Evolutionary conservation across 805 yeast genomes (phyloP), one percentile per base, ranked within the genome.

Genomic region (Starmera quercuum): DNA sequence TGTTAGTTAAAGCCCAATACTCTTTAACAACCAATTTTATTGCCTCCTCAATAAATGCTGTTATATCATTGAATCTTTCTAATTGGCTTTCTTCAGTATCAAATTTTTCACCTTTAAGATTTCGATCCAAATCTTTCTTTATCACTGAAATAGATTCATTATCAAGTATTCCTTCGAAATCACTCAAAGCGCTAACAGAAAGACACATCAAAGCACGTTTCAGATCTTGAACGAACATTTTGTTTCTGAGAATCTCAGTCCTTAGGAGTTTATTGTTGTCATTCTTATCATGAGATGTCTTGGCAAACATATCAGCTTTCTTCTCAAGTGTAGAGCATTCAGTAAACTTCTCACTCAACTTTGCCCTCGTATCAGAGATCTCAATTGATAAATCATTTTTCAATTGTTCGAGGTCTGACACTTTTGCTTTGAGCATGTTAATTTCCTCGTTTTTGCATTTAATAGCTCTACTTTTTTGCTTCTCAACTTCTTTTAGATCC

Each of bases 101-200:
- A 11, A 14, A 15, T 14, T 25, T 25, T 9, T 15, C 15, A 9
- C 24, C 9, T 9, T 21, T 9, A 21, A 9, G 9, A 14, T 14
- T 19, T 10, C 25, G 26, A 11, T 17, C 20, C 13, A 46, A 33
- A 5, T 36, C 35, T 4, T 39, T 39, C 11, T 33, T 37, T 6
- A 42, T 37, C 5, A 33, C 30, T 4, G 27, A n/a, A 9, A 46
- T 26, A 4, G 51, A 46, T 0, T 10, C 23, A 1, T 30, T 34
- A 21, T 46, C 51, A 20, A 46, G 42, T 5, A 46, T 34, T 2
- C 45, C 46, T 12, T 40, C 44, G 18, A 46, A 35, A 7, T 36
- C 36, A 18, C 31, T 27, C 3, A 45, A 17, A 10, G 43, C 19
- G 12, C 20, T 24, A 7, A 33, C 27, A 5, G 33, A 33, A 5